Percentiles rank a stretch among this genome's conserved stretches.
phyloP scores from a whole-genome alignment of 306 rosid genomes.

The Oxytropis ochrocephala region DNA sequence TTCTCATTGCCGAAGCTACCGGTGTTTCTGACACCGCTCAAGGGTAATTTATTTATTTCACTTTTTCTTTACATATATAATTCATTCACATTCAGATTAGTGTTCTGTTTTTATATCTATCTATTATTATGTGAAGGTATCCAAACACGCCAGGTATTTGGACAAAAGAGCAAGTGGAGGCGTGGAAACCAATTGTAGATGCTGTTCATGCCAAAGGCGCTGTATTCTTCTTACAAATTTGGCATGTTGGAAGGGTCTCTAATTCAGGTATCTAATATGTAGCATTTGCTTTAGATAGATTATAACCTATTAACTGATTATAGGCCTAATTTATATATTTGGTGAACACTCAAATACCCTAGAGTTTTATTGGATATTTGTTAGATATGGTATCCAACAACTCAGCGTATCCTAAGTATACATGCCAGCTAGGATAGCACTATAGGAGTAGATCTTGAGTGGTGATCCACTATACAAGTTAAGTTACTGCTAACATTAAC shows the following conservation, averaged over 20 bases:
- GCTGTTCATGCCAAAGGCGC: slow-evolving; percentile 57
- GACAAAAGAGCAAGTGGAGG: slow-evolving; percentile 46
- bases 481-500: background rate
- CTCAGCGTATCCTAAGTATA: too few species aligned
- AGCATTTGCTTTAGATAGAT: background rate
- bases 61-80: background rate
- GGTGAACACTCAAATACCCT: too few species aligned
- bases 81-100: too few species aligned
- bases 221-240: slow-evolving; percentile 48
- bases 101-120: background rate
- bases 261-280: slow-evolving; percentile 4
- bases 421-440: too few species aligned
- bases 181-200: slow-evolving; percentile 44
- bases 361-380: too few species aligned
- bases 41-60: background rate
- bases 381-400: too few species aligned
- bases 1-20: slow-evolving; percentile 18
- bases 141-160: slow-evolving; percentile 42
- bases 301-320: too few species aligned
- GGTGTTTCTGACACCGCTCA: slow-evolving; percentile 29
- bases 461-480: too few species aligned
- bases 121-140: slow-evolving; percentile 12
- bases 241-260: slow-evolving; percentile 47
- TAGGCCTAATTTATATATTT: too few species aligned
- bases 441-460: background rate